Conservation (phyloP, 192 early-diverging fungal genomes). For the Thamnidium elegans region DNA sequence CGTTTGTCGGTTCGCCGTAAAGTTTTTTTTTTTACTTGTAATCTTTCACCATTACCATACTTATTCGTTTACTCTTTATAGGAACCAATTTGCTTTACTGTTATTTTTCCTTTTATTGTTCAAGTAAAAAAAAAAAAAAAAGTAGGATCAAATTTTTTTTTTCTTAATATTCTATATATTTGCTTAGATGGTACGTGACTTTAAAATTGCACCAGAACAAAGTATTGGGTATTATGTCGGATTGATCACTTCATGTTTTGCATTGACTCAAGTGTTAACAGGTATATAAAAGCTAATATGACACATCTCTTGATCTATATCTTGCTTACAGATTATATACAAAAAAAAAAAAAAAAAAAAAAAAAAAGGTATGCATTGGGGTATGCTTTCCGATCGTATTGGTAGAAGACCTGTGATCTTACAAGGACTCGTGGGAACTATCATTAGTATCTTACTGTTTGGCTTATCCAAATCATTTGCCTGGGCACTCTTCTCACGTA, state of each 20-base stretch:
- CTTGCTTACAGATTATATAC: neutral
- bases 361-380: conserved; percentile 50
- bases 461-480: conserved; percentile 52
- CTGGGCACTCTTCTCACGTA: conserved; percentile 52
- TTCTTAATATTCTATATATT: neutral
- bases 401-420: conserved; percentile 70
- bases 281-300: conserved; percentile 27
- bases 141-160: too few relatives aligned
- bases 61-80: neutral
- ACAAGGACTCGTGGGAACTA: conserved; percentile 65
- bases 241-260: conserved; percentile 47
- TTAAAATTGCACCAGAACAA: conserved; percentile 59
- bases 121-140: conserved; percentile 10
- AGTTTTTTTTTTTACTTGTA: neutral
- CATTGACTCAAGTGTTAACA: conserved; percentile 49
- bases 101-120: conserved; percentile 33
- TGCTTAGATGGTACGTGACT: conserved; percentile 54
- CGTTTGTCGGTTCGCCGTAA: conserved; percentile 24
- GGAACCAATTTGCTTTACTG: conserved; percentile 35
- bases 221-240: conserved; percentile 43
- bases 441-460: conserved; percentile 60
- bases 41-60: neutral
- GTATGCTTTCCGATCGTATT: conserved; percentile 65
- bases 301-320: too few relatives aligned
- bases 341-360: neutral